These are phyloP conservation scores for cucumber (Cucumis sativus) DNA, from an alignment of 306 rosid genomes.

Conservation along the genomic window Cucumber_9930_V3 NC_026661.2:1585001-1585500, in stretches of 20 bases:
- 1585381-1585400: background rate
- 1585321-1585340: too few species aligned
- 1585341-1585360: background rate
- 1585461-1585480: conserved; percentile 18
- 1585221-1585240: too few species aligned
- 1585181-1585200: background rate
- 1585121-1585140: background rate
- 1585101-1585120: background rate
- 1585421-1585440: conserved; percentile 20
- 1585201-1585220: background rate
- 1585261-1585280: too few species aligned
- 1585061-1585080: background rate
- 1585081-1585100: background rate
- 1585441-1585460: conserved; percentile 16
- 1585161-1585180: background rate
- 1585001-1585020: background rate
- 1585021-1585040: background rate
- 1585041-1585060: background rate
- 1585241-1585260: too few species aligned
- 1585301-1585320: too few species aligned
- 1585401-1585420: conserved; percentile 12
- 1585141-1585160: background rate
- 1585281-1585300: too few species aligned
- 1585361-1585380: background rate
- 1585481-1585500: conserved; percentile 26